Evolutionary conservation across 805 yeast species (phyloP).

Genomic region (Yarrowia sp.): DNA sequence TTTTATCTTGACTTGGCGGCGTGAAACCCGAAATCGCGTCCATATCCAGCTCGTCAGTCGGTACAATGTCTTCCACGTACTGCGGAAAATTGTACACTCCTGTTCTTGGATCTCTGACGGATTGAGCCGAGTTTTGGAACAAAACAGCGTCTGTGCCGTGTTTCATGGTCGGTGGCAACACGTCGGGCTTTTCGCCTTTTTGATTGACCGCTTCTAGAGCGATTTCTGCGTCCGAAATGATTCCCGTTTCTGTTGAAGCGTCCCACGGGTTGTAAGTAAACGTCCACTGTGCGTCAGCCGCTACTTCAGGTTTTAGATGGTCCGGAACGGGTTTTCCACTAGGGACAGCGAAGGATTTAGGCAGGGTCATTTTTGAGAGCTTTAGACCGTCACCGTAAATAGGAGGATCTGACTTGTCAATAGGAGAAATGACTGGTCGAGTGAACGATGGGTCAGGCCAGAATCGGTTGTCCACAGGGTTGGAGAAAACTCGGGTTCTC

Average conservation of each 20-base stretch:
- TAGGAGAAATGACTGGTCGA: too few relatives aligned
- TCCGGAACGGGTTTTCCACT: neutral
- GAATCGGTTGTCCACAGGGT: too few relatives aligned
- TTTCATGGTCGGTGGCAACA: slow-evolving; percentile 53
- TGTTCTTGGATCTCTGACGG: slow-evolving; percentile 73
- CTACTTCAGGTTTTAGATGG: neutral
- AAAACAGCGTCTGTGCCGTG: slow-evolving; percentile 70
- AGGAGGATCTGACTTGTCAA: too few relatives aligned
- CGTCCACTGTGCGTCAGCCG: neutral
- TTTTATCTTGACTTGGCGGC: slow-evolving; percentile 64
- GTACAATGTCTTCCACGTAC: slow-evolving; percentile 55
- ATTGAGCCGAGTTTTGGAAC: slow-evolving; percentile 68
- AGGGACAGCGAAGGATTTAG: too few relatives aligned
- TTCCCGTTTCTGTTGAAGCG: neutral
- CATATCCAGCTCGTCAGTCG: slow-evolving; percentile 65
- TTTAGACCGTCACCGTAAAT: neutral
- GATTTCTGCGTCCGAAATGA: neutral
- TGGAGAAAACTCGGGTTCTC: too few relatives aligned
- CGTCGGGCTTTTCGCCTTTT: neutral
- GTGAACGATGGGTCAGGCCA: too few relatives aligned
- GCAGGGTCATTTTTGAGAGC: too few relatives aligned
- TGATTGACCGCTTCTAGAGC: neutral
- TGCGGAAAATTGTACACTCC: slow-evolving; percentile 68
- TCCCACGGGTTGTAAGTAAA: slow-evolving; percentile 4
- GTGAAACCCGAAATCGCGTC: slow-evolving; percentile 55